These are phyloP conservation scores for Hypholoma sublateritium DNA, from an alignment of 768 basidiomycete species.

Conservation along the genomic window DNA sequence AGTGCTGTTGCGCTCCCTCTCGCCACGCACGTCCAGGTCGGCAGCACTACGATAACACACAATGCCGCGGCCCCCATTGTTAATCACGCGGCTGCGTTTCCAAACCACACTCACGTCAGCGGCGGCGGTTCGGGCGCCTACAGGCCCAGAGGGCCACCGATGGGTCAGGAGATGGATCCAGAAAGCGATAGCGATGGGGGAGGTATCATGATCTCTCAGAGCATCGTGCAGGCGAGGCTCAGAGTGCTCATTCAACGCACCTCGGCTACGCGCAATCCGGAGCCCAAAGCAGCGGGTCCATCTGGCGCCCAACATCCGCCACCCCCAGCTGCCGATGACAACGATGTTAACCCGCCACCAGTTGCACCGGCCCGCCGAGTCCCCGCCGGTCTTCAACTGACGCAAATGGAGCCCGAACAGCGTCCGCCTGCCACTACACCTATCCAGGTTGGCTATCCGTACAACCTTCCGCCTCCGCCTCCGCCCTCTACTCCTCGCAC, in stretches of 20 bases:
- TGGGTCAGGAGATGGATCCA: constrained; percentile 69
- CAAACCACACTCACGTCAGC: neutral
- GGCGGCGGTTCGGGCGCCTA: constrained; percentile 38
- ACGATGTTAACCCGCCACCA: constrained; percentile 16
- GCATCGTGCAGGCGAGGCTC: constrained; percentile 68
- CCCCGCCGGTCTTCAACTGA: constrained; percentile 11
- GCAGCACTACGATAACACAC: constrained; percentile 19
- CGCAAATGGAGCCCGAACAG: neutral
- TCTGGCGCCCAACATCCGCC: neutral
- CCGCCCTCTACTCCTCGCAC: constrained; percentile 83
- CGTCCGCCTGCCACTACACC: constrained; percentile 26
- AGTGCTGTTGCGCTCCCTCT: constrained; percentile 60
- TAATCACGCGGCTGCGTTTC: constrained; percentile 5
- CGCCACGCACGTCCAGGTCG: constrained; percentile 36
- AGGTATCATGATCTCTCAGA: constrained; percentile 49
- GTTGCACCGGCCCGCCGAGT: constrained; percentile 6
- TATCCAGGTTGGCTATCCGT: constrained; percentile 63
- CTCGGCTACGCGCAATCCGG: constrained; percentile 10
- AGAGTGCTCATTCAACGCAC: constrained; percentile 52
- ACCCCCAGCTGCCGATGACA: constrained; percentile 10
- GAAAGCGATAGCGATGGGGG: constrained; percentile 52
- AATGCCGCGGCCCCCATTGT: neutral
- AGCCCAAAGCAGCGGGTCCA: neutral
- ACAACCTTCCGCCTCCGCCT: constrained; percentile 66
- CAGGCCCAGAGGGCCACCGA: constrained; percentile 64